Evolutionary conservation across 1,284 basidiomycete species (phyloP).

Genomic region (Puccinia sorghi): DNA sequence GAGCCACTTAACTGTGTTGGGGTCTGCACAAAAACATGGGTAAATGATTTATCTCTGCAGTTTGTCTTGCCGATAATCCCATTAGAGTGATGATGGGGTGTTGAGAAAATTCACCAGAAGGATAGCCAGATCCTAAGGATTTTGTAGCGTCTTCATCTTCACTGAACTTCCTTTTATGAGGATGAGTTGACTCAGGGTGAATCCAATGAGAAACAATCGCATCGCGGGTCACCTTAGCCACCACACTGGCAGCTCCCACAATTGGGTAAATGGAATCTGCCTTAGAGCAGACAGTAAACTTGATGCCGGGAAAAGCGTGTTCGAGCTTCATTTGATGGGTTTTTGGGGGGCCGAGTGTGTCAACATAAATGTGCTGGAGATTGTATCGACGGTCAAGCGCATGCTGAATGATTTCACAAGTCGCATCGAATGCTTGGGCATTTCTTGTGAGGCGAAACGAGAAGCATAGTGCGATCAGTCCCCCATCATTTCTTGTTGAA

Average conservation of each 20-base stretch:
- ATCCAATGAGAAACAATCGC: constrained; percentile 82
- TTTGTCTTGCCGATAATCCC: neutral
- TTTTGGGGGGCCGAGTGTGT: constrained; percentile 84
- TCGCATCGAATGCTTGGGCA: constrained; percentile 87
- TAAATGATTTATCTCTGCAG: neutral
- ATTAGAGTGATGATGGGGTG: constrained; percentile 35
- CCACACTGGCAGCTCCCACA: constrained; percentile 92
- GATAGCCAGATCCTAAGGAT: constrained; percentile 61
- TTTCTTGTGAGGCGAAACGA: constrained; percentile 62
- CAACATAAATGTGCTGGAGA: constrained; percentile 77
- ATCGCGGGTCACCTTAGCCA: constrained; percentile 94
- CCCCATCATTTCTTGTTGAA: neutral
- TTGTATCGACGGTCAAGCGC: constrained; percentile 11
- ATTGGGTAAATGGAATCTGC: constrained; percentile 95
- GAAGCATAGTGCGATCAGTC: neutral
- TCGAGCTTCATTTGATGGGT: constrained; percentile 81
- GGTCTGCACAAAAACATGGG: constrained; percentile 64
- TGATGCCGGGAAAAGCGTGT: constrained; percentile 74
- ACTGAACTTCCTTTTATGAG: neutral
- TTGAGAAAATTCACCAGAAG: constrained; percentile 66
- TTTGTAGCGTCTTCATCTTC: neutral
- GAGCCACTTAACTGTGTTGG: constrained; percentile 86
- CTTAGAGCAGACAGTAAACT: constrained; percentile 86
- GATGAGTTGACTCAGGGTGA: constrained; percentile 60
- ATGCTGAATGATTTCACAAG: constrained; percentile 60